A percentile compares a stretch with the other conserved stretches of the same genome.
These are phyloP conservation scores for Collybiopsis luxurians DNA, from an alignment of 768 basidiomycete species.

Conservation along the genomic window DNA sequence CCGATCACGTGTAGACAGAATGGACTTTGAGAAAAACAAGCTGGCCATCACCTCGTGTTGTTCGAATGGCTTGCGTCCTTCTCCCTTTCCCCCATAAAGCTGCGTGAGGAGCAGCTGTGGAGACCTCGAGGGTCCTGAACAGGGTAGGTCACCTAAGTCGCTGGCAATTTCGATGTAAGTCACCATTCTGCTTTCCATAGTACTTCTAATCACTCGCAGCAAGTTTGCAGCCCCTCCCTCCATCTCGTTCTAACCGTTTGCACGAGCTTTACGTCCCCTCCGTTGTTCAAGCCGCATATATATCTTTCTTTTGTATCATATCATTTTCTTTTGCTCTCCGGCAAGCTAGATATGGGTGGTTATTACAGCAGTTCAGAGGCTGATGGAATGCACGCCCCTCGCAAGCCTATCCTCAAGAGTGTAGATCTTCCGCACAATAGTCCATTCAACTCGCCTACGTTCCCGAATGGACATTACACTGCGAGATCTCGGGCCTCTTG, in stretches of 20 bases:
- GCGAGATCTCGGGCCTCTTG: slow-evolving; percentile 3
- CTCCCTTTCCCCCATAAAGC: slow-evolving; percentile 1
- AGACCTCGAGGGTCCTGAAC: slow-evolving; percentile 6
- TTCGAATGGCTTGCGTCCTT: slow-evolving; percentile 2
- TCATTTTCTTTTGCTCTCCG: neutral
- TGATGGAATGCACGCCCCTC: neutral
- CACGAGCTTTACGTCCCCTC: slow-evolving; percentile 1
- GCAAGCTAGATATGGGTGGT: neutral
- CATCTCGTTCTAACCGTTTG: slow-evolving; percentile 3
- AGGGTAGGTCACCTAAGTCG: slow-evolving; percentile 1
- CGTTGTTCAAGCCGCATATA: neutral
- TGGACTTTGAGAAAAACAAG: neutral
- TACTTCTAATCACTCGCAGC: neutral
- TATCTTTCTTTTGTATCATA: neutral
- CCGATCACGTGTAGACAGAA: slow-evolving; percentile 3
- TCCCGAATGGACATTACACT: neutral
- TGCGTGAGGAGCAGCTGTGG: neutral
- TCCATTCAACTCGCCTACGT: slow-evolving; percentile 1
- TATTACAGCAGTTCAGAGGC: neutral
- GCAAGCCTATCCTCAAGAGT: slow-evolving; percentile 2
- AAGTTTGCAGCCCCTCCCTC: neutral
- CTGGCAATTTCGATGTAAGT: slow-evolving; percentile 4
- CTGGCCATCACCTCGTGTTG: slow-evolving; percentile 9
- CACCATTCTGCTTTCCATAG: neutral
- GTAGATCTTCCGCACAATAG: neutral